phyloP scores from a whole-genome alignment of 208 protist genomes.

The Leishmania major region DNA sequence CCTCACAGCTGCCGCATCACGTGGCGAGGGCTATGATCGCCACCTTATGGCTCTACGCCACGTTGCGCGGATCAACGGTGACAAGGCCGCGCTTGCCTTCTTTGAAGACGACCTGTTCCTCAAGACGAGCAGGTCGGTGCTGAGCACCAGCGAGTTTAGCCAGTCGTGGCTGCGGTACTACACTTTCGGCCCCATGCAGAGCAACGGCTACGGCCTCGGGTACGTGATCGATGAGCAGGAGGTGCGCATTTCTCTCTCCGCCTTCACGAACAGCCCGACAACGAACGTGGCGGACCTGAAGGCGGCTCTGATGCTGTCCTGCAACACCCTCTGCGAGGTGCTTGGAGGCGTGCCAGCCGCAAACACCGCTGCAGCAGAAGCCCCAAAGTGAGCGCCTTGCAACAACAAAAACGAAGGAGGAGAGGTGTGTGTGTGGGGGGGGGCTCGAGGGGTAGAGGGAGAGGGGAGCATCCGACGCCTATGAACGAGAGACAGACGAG shows the following conservation, averaged over 20 bases:
- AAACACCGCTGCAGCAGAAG: neutral
- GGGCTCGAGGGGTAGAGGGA: neutral
- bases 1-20: constrained; percentile 51
- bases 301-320: constrained; percentile 25
- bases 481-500: neutral
- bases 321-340: constrained; percentile 24
- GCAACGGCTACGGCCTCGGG: constrained; percentile 92
- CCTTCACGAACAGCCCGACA: constrained; percentile 76
- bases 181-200: constrained; percentile 84
- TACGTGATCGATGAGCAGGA: constrained; percentile 90
- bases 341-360: constrained; percentile 11
- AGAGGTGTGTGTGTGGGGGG: neutral
- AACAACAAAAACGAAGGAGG: neutral
- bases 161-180: constrained; percentile 77
- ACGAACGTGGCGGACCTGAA: constrained; percentile 68
- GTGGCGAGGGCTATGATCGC: constrained; percentile 87
- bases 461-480: neutral
- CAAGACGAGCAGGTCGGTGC: constrained; percentile 41
- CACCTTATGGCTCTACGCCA: constrained; percentile 90
- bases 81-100: constrained; percentile 77
- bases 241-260: constrained; percentile 87
- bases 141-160: constrained; percentile 76
- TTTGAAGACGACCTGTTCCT: constrained; percentile 81
- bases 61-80: constrained; percentile 56
- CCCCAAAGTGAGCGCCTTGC: neutral